phyloP scores from a whole-genome alignment of 1,139 yeast species.

The Debaryomyces sp. region DNA sequence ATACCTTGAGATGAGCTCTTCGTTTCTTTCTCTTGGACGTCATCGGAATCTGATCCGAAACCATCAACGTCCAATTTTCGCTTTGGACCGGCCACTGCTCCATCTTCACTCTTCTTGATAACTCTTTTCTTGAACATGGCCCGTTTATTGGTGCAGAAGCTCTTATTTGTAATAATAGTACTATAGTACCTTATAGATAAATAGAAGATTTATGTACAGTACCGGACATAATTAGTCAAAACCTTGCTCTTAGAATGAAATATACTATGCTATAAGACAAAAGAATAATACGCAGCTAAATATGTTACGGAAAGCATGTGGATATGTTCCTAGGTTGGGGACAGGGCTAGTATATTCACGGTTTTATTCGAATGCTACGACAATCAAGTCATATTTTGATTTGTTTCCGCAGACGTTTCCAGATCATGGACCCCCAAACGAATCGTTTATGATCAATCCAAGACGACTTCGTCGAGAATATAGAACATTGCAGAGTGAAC shows the following conservation, averaged over 20 bases:
- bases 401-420: slow-evolving; percentile 80
- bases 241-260: not conserved
- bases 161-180: not conserved
- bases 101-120: slow-evolving; percentile 20
- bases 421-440: slow-evolving; percentile 65
- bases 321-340: not conserved
- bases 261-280: not conserved
- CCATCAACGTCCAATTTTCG: slow-evolving; percentile 17
- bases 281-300: not conserved
- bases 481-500: slow-evolving; percentile 65
- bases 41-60: slow-evolving; percentile 5
- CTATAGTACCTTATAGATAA: not conserved
- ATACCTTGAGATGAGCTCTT: slow-evolving; percentile 4
- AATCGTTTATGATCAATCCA: slow-evolving; percentile 59
- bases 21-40: not conserved
- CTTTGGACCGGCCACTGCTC: slow-evolving; percentile 15
- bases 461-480: slow-evolving; percentile 70
- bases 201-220: not conserved
- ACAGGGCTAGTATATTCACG: not conserved
- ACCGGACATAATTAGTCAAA: not conserved
- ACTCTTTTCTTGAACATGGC: slow-evolving; percentile 40
- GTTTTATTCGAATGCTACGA: slow-evolving; percentile 6
- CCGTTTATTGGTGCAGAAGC: not conserved
- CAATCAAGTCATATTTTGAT: slow-evolving; percentile 44
- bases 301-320: not conserved